Evolutionary conservation across 495 filamentous ascomycete genomes (phyloP).

Genomic region (Hapsidospora chrysogenum): DNA sequence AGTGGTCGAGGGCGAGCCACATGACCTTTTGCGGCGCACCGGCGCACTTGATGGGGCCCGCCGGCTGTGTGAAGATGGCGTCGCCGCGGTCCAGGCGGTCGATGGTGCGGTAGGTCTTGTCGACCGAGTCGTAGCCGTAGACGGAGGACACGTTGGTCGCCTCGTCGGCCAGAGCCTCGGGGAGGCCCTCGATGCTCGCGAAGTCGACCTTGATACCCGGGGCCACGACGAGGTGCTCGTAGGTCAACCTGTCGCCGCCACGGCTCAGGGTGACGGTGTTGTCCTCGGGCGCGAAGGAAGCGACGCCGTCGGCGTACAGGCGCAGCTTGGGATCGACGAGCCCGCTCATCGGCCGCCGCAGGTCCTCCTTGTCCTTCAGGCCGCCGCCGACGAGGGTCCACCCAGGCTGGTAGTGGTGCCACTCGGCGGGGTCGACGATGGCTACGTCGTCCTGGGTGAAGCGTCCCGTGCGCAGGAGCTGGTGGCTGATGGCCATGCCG

Average conservation of each 20-base stretch:
- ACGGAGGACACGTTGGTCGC: conserved; percentile 44
- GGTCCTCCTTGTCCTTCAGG: conserved; percentile 37
- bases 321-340: conserved; percentile 43
- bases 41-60: conserved; percentile 50
- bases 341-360: conserved; percentile 31
- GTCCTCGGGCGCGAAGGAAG: conserved; percentile 36
- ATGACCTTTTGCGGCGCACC: conserved; percentile 55
- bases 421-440: conserved; percentile 44
- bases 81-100: conserved; percentile 34
- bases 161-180: conserved; percentile 39
- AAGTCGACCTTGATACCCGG: conserved; percentile 44
- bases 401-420: conserved; percentile 56
- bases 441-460: conserved; percentile 46
- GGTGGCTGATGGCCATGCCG: conserved; percentile 44
- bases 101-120: conserved; percentile 40
- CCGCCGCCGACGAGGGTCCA: conserved; percentile 56
- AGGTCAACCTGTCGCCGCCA: conserved; percentile 41
- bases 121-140: conserved; percentile 43
- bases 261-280: conserved; percentile 40
- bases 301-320: conserved; percentile 38
- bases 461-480: conserved; percentile 38
- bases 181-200: conserved; percentile 37
- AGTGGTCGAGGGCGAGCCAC: conserved; percentile 54
- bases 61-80: conserved; percentile 55
- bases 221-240: conserved; percentile 48